Percentiles rank a stretch among this genome's conserved stretches.
Conservation (phyloP, 805 yeast genomes). For the Tetrapisispora pingtungensis region DNA sequence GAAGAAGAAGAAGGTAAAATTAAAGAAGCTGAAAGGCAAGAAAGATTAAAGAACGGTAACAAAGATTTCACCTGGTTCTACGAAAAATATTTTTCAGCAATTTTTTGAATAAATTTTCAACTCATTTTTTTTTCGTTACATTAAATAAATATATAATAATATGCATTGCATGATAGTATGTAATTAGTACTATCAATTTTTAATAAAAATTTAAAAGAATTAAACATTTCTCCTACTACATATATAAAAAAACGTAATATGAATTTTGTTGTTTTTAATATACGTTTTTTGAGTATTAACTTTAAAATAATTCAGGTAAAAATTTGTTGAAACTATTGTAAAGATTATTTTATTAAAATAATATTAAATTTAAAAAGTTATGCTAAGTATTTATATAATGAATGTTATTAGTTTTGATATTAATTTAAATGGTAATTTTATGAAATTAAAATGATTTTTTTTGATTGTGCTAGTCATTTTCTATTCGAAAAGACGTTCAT, state of each 20-base stretch:
- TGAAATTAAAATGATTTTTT: too few relatives aligned
- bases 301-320: too few relatives aligned
- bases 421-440: too few relatives aligned
- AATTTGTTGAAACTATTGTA: too few relatives aligned
- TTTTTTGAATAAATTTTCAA: slow-evolving; percentile 30
- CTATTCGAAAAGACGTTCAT: slow-evolving; percentile 1
- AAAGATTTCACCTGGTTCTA: slow-evolving; percentile 39
- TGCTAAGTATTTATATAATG: neutral
- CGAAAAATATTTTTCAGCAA: slow-evolving; percentile 40
- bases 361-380: too few relatives aligned
- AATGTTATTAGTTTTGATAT: neutral
- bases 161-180: slow-evolving; percentile 1
- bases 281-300: too few relatives aligned
- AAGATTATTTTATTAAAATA: neutral
- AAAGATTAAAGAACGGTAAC: slow-evolving; percentile 18
- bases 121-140: neutral
- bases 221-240: too few relatives aligned
- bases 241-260: too few relatives aligned
- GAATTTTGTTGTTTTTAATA: too few relatives aligned
- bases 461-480: too few relatives aligned
- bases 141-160: neutral
- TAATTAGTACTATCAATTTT: neutral
- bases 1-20: slow-evolving; percentile 29
- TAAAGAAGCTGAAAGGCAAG: slow-evolving; percentile 22
- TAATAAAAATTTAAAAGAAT: too few relatives aligned